A percentile compares a stretch with the other conserved stretches of the same genome.
phyloP scores from a whole-genome alignment of 441 rosid genomes.

The Mallotus japonicus region DNA sequence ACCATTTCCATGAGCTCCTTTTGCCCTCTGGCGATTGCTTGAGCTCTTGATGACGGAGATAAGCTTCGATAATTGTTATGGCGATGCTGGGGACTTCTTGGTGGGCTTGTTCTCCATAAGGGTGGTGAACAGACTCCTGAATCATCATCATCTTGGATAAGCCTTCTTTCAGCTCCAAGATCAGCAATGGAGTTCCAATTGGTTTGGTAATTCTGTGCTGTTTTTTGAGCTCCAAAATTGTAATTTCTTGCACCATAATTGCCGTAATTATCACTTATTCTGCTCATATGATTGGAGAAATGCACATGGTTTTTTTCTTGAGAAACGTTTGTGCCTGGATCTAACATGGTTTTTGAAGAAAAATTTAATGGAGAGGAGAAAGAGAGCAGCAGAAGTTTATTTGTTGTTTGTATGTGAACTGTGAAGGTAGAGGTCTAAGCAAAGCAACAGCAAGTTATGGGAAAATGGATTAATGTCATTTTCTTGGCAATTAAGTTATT shows the following conservation, averaged over 20 bases:
- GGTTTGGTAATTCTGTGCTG: slow-evolving; percentile 17
- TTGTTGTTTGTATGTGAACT: not conserved
- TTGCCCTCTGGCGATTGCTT: slow-evolving; percentile 77
- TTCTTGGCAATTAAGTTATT: slow-evolving; percentile 11
- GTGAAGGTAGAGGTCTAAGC: not conserved
- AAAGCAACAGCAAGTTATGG: no score
- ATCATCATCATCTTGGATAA: slow-evolving; percentile 35
- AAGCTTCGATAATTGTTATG: slow-evolving; percentile 41
- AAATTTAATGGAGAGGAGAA: not conserved
- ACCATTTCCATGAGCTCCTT: slow-evolving; percentile 92
- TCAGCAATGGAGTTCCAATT: slow-evolving; percentile 11
- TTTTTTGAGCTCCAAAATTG: slow-evolving; percentile 14
- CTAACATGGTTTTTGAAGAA: slow-evolving; percentile 34
- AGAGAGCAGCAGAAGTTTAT: slow-evolving; percentile 15
- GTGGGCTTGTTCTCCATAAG: slow-evolving; percentile 58
- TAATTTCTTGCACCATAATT: slow-evolving; percentile 14
- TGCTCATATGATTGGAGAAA: slow-evolving; percentile 23
- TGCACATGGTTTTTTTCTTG: slow-evolving; percentile 17
- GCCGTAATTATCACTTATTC: not conserved
- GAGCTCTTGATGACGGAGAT: slow-evolving; percentile 64
- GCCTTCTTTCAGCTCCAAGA: not conserved
- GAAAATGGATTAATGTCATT: slow-evolving; percentile 20
- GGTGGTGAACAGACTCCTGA: slow-evolving; percentile 63
- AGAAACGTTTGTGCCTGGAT: slow-evolving; percentile 28
- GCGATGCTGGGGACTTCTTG: slow-evolving; percentile 37